These are phyloP conservation scores for Typha latifolia DNA, from an alignment of 176 grass and related monocot genomes.

Conservation along the genomic window DNA sequence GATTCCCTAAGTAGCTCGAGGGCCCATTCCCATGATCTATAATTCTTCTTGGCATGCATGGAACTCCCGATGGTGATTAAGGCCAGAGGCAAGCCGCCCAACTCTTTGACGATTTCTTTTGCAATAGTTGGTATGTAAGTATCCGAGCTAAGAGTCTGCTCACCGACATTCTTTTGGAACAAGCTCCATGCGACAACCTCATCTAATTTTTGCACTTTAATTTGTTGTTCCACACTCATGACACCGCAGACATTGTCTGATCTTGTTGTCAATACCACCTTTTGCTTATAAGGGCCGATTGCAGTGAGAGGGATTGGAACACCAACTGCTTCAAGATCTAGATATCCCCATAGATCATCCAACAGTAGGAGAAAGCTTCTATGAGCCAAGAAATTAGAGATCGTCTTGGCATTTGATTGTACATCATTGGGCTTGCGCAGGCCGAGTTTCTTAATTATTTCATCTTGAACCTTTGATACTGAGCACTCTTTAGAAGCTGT, in stretches of 20 bases:
- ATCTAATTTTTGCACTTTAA: slow-evolving; percentile 44
- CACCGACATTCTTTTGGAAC: slow-evolving; percentile 31
- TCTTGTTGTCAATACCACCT: slow-evolving; percentile 46
- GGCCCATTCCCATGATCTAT: slow-evolving; percentile 15
- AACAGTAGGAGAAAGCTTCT: slow-evolving; percentile 52
- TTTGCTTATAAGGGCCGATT: slow-evolving; percentile 29
- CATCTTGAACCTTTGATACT: slow-evolving; percentile 39
- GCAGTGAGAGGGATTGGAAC: slow-evolving; percentile 34
- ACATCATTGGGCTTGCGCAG: slow-evolving; percentile 34
- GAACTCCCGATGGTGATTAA: slow-evolving; percentile 21
- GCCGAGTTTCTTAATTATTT: slow-evolving; percentile 34
- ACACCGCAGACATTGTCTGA: slow-evolving; percentile 31
- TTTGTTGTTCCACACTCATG: slow-evolving; percentile 42
- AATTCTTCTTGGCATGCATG: slow-evolving; percentile 15
- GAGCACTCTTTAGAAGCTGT: slow-evolving; percentile 37
- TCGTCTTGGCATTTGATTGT: slow-evolving; percentile 30
- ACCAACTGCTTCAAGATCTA: slow-evolving; percentile 54
- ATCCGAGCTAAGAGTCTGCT: slow-evolving; percentile 13
- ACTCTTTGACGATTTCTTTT: slow-evolving; percentile 9
- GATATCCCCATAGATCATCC: slow-evolving; percentile 43
- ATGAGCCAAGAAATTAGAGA: slow-evolving; percentile 38
- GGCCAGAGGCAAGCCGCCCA: slow-evolving; percentile 25
- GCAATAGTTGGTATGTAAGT: slow-evolving; percentile 18
- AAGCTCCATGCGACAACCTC: slow-evolving; percentile 36
- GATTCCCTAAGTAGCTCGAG: slow-evolving; percentile 6